Conservation (phyloP, 2,329 filamentous ascomycete species). For the Lachnellula arida region DNA sequence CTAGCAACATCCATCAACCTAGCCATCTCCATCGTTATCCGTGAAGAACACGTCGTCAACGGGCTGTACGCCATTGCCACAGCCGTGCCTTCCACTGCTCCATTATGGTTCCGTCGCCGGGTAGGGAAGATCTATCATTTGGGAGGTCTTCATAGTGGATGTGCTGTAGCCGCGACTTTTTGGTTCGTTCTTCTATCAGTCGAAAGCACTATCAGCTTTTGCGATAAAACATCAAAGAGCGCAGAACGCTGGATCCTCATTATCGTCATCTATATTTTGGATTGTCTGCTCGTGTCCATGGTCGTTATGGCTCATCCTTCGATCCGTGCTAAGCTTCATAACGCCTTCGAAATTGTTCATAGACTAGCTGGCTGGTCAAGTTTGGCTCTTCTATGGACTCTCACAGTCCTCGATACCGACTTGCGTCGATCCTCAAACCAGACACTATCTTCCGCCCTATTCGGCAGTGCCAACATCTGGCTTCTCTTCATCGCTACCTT, state of each 20-base stretch:
- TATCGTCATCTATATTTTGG: conserved; percentile 53
- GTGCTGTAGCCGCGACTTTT: conserved; percentile 42
- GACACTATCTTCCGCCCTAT: conserved; percentile 32
- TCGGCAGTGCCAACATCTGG: conserved; percentile 58
- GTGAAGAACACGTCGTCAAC: conserved; percentile 51
- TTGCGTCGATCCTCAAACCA: conserved; percentile 32
- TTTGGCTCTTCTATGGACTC: conserved; percentile 60
- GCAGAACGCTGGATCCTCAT: conserved; percentile 30
- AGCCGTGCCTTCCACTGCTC: conserved; percentile 41
- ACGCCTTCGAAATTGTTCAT: conserved; percentile 66
- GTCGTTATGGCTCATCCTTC: conserved; percentile 58
- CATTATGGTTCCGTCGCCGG: conserved; percentile 43
- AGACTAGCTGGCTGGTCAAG: conserved; percentile 67
- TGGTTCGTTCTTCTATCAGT: conserved; percentile 42
- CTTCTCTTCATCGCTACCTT: conserved; percentile 59
- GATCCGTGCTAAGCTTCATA: conserved; percentile 59
- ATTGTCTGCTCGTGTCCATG: conserved; percentile 53
- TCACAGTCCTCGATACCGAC: conserved; percentile 52
- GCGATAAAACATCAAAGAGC: conserved; percentile 3
- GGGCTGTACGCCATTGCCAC: conserved; percentile 42
- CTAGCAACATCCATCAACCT: conserved; percentile 7
- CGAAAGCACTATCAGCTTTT: conserved; percentile 25
- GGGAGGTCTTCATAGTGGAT: conserved; percentile 50
- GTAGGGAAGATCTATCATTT: conserved; percentile 48
- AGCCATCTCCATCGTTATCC: conserved; percentile 45